Conservation (phyloP, 352 stramenopile species). For the Aphanomyces euteiches region DNA sequence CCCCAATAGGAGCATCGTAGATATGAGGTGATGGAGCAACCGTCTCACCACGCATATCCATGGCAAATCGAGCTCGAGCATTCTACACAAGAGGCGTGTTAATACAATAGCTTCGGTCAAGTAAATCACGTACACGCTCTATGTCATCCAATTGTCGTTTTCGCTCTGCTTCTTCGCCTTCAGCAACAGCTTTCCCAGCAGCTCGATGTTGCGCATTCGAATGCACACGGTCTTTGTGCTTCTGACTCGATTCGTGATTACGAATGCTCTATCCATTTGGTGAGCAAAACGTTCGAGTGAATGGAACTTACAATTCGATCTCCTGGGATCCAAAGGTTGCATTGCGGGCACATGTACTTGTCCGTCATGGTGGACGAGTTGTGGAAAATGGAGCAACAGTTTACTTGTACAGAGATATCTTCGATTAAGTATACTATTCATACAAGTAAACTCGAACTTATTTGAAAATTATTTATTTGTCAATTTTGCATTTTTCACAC, state of each 20-base stretch:
- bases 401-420: too few species aligned
- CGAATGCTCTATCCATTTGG: constrained; percentile 57
- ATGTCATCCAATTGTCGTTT: constrained; percentile 68
- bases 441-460: too few species aligned
- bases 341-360: constrained; percentile 80
- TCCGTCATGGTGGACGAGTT: background rate
- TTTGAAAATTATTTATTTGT: too few species aligned
- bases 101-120: too few species aligned
- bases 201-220: constrained; percentile 69
- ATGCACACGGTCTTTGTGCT: constrained; percentile 74
- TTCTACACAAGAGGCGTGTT: constrained; percentile 2
- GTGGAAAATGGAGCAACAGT: too few species aligned
- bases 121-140: constrained; percentile 40
- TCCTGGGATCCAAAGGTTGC: constrained; percentile 83
- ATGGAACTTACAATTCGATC: constrained; percentile 56
- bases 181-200: constrained; percentile 52
- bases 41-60: constrained; percentile 45
- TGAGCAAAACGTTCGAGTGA: background rate
- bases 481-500: background rate
- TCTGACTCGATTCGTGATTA: constrained; percentile 72
- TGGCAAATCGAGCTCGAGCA: constrained; percentile 54
- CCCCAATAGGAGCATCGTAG: constrained; percentile 16
- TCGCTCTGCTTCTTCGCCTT: constrained; percentile 51
- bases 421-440: too few species aligned
- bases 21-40: constrained; percentile 24